These are phyloP conservation scores for Monosporozyma solicola DNA, from an alignment of 805 yeast genomes.

Conservation along the genomic window DNA sequence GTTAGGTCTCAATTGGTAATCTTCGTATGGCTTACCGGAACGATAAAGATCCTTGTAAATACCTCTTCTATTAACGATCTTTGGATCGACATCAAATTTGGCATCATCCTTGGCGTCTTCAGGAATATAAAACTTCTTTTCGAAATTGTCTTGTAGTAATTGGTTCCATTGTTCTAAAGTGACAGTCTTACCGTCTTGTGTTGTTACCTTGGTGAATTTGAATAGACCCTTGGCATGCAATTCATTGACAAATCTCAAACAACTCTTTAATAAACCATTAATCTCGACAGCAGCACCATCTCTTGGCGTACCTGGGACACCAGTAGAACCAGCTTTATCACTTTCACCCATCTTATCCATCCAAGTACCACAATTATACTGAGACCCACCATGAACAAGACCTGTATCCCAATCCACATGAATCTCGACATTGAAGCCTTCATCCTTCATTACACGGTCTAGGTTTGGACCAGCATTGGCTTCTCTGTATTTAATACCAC, in stretches of 20 bases:
- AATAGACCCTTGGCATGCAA: constrained; percentile 49
- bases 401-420: constrained; percentile 86
- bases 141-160: constrained; percentile 64
- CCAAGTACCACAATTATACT: constrained; percentile 96
- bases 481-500: constrained; percentile 79
- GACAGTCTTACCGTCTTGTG: constrained; percentile 48
- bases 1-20: constrained; percentile 87
- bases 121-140: constrained; percentile 72
- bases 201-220: constrained; percentile 47
- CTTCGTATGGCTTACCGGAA: constrained; percentile 84
- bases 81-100: constrained; percentile 50
- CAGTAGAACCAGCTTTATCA: constrained; percentile 67
- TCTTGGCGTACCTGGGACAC: constrained; percentile 96
- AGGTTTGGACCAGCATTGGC: constrained; percentile 88
- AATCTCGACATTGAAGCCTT: constrained; percentile 81
- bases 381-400: constrained; percentile 82
- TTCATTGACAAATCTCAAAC: constrained; percentile 67
- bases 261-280: constrained; percentile 77
- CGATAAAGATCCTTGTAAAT: constrained; percentile 81
- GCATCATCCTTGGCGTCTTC: constrained; percentile 49
- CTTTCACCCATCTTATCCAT: constrained; percentile 99
- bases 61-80: constrained; percentile 78
- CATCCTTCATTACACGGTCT: constrained; percentile 87
- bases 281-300: constrained; percentile 96
- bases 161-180: constrained; percentile 64